These are phyloP conservation scores for Arachis monticola DNA, from an alignment of 331 rosid species.

Conservation along the genomic window DNA sequence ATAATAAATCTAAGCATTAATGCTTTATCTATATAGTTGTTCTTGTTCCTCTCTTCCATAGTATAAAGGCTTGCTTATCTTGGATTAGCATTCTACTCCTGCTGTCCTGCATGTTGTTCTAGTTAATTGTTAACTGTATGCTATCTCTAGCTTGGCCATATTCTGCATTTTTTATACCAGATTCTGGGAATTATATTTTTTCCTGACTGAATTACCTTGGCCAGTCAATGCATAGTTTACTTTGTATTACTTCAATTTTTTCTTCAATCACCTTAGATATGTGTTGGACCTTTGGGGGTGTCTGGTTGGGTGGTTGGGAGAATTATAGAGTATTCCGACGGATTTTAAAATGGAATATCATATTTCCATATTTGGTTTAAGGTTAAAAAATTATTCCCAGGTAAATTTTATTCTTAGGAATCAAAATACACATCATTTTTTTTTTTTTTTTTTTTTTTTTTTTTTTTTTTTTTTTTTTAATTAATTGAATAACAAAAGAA, in stretches of 20 bases:
- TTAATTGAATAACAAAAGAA: no score
- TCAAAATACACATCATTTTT: no score
- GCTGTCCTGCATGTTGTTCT: conserved; percentile 3
- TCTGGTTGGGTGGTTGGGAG: no score
- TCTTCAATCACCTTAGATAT: background rate
- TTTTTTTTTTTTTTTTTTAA: no score
- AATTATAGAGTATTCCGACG: no score
- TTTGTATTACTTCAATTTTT: background rate
- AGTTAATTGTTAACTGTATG: background rate
- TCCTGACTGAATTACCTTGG: background rate
- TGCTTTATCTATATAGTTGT: conserved; percentile 4
- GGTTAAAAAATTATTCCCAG: no score
- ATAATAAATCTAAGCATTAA: conserved; percentile 28
- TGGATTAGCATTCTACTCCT: conserved; percentile 4
- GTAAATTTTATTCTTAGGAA: no score
- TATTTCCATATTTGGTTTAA: no score
- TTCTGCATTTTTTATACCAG: background rate
- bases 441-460: no score
- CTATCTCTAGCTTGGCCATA: background rate
- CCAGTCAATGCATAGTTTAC: background rate
- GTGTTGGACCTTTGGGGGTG: background rate
- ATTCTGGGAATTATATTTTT: background rate
- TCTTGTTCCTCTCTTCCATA: conserved; percentile 23
- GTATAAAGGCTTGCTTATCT: conserved; percentile 6
- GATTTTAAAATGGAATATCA: no score